Conservation (phyloP, 257 asterid species). For the Penstemon barbatus region DNA sequence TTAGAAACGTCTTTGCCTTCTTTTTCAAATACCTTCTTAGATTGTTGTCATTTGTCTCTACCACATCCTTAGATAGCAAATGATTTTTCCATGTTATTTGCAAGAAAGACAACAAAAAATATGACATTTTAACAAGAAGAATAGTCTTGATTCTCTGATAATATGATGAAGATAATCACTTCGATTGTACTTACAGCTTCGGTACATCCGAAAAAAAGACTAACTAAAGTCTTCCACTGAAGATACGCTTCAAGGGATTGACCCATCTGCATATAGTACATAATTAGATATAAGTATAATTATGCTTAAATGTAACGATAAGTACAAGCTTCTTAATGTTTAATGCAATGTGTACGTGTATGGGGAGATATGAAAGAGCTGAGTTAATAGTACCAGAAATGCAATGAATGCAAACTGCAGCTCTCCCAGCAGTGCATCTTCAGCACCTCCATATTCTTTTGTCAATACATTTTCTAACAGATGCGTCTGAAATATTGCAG, state of each 20-base stretch:
- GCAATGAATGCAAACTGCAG: conserved; percentile 89
- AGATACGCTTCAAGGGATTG: conserved; percentile 94
- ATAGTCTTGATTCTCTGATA: conserved; percentile 6
- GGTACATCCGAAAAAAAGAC: conserved; percentile 78
- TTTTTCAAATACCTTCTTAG: too few species aligned
- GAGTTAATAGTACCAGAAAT: conserved; percentile 62
- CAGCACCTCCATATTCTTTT: conserved; percentile 69
- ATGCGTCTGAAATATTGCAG: conserved; percentile 53
- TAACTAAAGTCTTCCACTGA: conserved; percentile 80
- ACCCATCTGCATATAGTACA: conserved; percentile 74
- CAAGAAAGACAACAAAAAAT: conserved; percentile 3
- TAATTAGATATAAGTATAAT: conserved; percentile 13
- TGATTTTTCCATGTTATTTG: not conserved
- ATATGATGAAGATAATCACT: conserved; percentile 7
- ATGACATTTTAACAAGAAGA: not conserved
- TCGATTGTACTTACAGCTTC: conserved; percentile 74
- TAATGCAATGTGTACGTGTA: conserved; percentile 5
- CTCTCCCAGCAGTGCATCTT: conserved; percentile 82
- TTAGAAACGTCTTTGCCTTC: too few species aligned
- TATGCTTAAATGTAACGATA: conserved; percentile 8
- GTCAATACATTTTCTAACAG: conserved; percentile 68
- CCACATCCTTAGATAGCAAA: not conserved
- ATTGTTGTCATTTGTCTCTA: too few species aligned
- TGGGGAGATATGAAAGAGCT: conserved; percentile 3
- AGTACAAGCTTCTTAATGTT: not conserved